Evolutionary conservation across 2,329 filamentous ascomycete genomes (phyloP), one percentile per base, ranked within the genome.

Genomic region (Huntiella savannae): DNA sequence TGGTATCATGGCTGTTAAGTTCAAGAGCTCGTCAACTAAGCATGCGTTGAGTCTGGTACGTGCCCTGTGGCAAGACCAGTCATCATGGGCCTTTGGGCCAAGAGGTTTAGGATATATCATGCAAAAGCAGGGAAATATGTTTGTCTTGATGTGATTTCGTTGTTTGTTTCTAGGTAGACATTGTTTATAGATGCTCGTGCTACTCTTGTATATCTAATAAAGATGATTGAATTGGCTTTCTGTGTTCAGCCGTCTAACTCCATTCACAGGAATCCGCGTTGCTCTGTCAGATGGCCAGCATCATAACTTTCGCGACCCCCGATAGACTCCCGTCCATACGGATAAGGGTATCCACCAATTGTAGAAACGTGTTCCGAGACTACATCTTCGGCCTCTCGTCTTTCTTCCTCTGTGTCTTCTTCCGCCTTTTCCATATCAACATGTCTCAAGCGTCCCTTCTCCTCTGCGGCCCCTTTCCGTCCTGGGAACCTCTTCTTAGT

Each of bases 1-100:
- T 38, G 48, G 48, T 3, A 41, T 50, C 37, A 50, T 47, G 45
- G 44, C 45, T 4, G 35, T 41, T 10, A 50, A 50, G 12, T 50
- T 50, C 35, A 46, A 44, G 16, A 50, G 48, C 37, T 47, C 44
- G 36, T 50, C 48, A 6, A 50, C 39, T 19, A 50, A 50, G 19
- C 45, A 45, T 33, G 44, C 40, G 15, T 37, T 50, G 35, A 11
- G 44, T 15, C 33, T 50, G 6, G 15, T 50, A 11, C 44, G 47
- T 17, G 38, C 38, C 10, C 15, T 50, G 12, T 50, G 48, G 48
- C 15, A 42, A 19, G 48, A 50, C 16, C 32, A 41, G 3, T 33
- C 40, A 11, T 36, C 40, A 7, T 35, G 44, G 32, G 41, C 45
- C 3, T 50, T 50, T 47, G 48, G 48, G 17, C 48, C 48, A 17